Evolutionary conservation across 805 yeast species (phyloP).

Genomic region (Candida saitoana): DNA sequence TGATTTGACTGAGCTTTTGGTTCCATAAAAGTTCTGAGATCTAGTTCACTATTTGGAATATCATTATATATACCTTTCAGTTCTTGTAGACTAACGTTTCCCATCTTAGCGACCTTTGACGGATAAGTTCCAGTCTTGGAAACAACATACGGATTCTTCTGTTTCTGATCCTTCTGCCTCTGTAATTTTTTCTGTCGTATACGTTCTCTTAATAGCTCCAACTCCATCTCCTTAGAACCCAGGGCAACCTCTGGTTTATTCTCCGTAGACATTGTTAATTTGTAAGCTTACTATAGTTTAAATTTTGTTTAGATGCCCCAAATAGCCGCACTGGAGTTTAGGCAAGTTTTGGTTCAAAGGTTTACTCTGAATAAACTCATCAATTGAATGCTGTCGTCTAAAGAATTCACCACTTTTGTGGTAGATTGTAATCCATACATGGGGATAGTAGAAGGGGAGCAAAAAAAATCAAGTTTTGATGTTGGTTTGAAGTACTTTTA

Average conservation of each 20-base stretch:
- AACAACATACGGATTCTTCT: background rate
- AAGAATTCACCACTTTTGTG: constrained; percentile 44
- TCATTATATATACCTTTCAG: too few species aligned
- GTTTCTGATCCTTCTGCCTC: background rate
- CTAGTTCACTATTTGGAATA: background rate
- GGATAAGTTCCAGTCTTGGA: background rate
- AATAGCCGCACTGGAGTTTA: background rate
- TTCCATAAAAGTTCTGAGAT: background rate
- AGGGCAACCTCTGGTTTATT: background rate
- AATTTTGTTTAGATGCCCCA: background rate
- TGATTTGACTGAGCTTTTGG: background rate
- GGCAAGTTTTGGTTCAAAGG: too few species aligned
- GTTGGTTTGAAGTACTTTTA: constrained; percentile 39
- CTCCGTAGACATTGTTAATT: background rate
- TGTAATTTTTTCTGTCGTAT: background rate
- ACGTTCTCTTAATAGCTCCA: background rate
- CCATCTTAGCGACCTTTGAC: background rate
- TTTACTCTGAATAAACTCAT: too few species aligned
- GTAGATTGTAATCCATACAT: constrained; percentile 47
- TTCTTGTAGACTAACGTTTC: background rate
- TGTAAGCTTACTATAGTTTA: too few species aligned
- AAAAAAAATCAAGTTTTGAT: constrained; percentile 35
- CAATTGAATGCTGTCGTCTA: constrained; percentile 9
- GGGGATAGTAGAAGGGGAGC: constrained; percentile 35
- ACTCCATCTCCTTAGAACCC: background rate